Evolutionary conservation across 2,329 filamentous ascomycete genomes (phyloP).

Genomic region (Calonectria honghensis): DNA sequence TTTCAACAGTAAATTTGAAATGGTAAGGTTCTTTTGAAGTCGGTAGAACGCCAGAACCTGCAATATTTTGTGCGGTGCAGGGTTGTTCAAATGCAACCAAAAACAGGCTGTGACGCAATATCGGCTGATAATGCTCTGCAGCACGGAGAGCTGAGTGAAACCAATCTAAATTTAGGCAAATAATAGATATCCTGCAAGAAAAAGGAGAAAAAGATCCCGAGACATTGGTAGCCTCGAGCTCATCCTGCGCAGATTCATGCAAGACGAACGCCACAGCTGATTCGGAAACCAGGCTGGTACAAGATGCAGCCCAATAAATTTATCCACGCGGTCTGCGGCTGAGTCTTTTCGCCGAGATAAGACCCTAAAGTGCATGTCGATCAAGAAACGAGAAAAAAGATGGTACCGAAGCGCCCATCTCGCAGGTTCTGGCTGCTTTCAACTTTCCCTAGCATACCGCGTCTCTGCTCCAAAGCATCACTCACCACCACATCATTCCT

Average conservation of each 20-base stretch:
- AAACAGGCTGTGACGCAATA: neutral
- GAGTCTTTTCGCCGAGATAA: neutral
- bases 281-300: neutral
- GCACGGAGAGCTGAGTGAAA: neutral
- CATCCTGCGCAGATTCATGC: neutral
- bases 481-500: neutral
- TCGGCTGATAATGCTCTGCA: neutral
- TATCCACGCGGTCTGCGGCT: neutral
- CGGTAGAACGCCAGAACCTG: neutral
- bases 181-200: neutral
- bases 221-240: neutral
- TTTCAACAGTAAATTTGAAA: too few relatives aligned
- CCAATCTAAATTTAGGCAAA: neutral
- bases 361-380: too few relatives aligned
- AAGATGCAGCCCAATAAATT: neutral
- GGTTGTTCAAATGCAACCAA: neutral
- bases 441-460: too few relatives aligned
- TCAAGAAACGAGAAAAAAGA: too few relatives aligned
- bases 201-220: neutral
- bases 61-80: neutral
- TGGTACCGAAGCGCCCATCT: too few relatives aligned
- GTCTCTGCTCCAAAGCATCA: neutral
- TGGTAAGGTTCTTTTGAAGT: too few relatives aligned
- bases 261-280: neutral
- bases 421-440: too few relatives aligned